Evolutionary conservation across 495 filamentous ascomycete species (phyloP).

Genomic region (Hyaloscypha variabilis): DNA sequence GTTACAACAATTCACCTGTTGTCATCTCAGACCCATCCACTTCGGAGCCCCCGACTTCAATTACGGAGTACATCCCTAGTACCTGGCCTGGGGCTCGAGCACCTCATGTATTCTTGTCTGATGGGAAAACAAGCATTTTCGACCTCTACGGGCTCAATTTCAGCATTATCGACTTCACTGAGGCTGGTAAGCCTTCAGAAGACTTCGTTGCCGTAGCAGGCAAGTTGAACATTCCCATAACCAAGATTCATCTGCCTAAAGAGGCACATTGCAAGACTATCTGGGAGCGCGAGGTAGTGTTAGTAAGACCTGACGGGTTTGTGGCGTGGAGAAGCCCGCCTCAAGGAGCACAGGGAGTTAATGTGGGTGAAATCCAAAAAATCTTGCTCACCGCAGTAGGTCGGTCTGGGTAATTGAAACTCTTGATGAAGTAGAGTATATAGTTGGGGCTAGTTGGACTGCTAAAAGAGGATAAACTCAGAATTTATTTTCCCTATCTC

Average conservation of each 20-base stretch:
- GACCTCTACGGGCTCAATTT: constrained; percentile 36
- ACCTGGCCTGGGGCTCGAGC: constrained; percentile 36
- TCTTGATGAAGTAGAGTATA: background rate
- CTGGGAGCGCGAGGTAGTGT: constrained; percentile 28
- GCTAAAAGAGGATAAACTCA: background rate
- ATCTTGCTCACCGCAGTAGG: background rate
- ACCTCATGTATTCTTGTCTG: constrained; percentile 37
- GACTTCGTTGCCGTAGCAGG: background rate
- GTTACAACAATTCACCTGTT: constrained; percentile 9
- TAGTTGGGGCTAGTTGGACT: background rate
- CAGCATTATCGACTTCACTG: constrained; percentile 34
- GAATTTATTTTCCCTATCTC: too few relatives aligned
- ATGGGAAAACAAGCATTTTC: constrained; percentile 34
- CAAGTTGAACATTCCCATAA: constrained; percentile 1
- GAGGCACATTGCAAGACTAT: constrained; percentile 3
- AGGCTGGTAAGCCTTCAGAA: constrained; percentile 1
- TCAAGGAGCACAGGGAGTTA: background rate
- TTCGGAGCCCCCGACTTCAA: background rate
- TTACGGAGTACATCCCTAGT: constrained; percentile 31
- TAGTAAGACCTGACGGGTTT: constrained; percentile 27
- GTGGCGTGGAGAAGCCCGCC: constrained; percentile 3
- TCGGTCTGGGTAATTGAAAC: background rate
- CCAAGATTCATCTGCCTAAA: background rate
- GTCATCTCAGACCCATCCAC: constrained; percentile 5
- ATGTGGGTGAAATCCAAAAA: background rate